Evolutionary conservation across 164 flowering plant species (phyloP), one percentile per base, ranked within the genome.

Genomic region (Nymphaea colorata): DNA sequence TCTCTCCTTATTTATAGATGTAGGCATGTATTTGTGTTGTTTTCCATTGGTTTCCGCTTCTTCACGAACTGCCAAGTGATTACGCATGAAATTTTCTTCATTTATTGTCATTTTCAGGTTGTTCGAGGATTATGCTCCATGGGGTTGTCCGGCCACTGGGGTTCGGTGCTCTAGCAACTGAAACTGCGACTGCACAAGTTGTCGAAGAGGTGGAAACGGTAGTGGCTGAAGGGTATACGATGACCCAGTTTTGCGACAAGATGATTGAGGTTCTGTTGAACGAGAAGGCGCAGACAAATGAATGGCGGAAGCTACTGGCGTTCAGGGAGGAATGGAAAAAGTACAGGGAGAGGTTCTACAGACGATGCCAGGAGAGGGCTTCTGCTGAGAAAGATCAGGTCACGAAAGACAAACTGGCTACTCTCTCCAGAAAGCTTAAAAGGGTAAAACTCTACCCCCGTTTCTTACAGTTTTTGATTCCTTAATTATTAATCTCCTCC

Each of bases 301-400:
- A 93, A 42, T 93, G 97, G 98, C 87, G 79, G 65, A 89, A 82
- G 82, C 84, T 84, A 45, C 75, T 93, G 84, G 81, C 85, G 67
- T 85, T 87, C 66, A 82, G 97, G 70, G 91, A 93, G 45, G 98
- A 93, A 67, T 93, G 98, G 97, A 83, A 77, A 16, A 90, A 84
- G 73, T 90, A 93, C 43, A 80, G 82, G 65, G 89, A 89, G 5
- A 78, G 77, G 57, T 93, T 93, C 73, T 93, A 89, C 60, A 71
- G 36, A 45, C 82, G 86, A 65, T 93, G 98, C 70, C 78, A 60
- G 53, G 72, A 70, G 1, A 80, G 86, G 42, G 92, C 91, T 0
- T 84, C 83, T 64, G 62, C 65, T 14, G 96, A 90, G 76, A 75
- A n/a, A 64, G 94, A 93, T 78, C 76, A 76, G 2, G 53, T 41